Conservation (phyloP, 1,284 basidiomycete species). For the Tetrapyrgos nigripes region DNA sequence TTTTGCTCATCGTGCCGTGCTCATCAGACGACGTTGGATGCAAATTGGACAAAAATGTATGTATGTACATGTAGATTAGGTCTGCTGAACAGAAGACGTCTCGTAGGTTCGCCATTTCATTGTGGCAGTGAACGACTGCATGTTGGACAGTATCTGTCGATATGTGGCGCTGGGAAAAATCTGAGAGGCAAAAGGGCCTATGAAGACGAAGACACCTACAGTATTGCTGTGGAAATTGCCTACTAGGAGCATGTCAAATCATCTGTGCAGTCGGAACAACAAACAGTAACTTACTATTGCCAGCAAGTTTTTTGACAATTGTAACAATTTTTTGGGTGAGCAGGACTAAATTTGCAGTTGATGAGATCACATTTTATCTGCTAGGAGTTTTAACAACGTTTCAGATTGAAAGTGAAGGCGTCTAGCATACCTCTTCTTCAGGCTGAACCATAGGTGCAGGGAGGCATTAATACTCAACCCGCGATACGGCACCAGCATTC, state of each 20-base stretch:
- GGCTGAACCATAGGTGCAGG: constrained; percentile 45
- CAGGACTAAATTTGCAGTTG: constrained; percentile 70
- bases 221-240: constrained; percentile 72
- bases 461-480: constrained; percentile 12
- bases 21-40: not conserved
- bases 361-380: constrained; percentile 69
- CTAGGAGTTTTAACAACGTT: constrained; percentile 10
- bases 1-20: not conserved
- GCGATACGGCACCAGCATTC: not conserved
- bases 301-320: constrained; percentile 65
- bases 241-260: constrained; percentile 44
- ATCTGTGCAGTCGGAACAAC: not conserved
- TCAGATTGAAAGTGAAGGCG: not conserved
- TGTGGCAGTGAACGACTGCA: constrained; percentile 10
- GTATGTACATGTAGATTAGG: constrained; percentile 6
- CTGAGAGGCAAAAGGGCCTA: not conserved
- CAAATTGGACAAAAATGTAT: constrained; percentile 8
- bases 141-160: constrained; percentile 41
- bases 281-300: constrained; percentile 65
- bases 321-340: constrained; percentile 60
- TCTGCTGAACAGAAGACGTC: constrained; percentile 1
- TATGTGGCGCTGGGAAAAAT: constrained; percentile 46
- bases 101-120: constrained; percentile 27
- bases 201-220: constrained; percentile 36
- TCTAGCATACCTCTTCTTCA: constrained; percentile 61